These are phyloP conservation scores for Candida ponderosae DNA, from an alignment of 805 yeast genomes.

Conservation along the genomic window DNA sequence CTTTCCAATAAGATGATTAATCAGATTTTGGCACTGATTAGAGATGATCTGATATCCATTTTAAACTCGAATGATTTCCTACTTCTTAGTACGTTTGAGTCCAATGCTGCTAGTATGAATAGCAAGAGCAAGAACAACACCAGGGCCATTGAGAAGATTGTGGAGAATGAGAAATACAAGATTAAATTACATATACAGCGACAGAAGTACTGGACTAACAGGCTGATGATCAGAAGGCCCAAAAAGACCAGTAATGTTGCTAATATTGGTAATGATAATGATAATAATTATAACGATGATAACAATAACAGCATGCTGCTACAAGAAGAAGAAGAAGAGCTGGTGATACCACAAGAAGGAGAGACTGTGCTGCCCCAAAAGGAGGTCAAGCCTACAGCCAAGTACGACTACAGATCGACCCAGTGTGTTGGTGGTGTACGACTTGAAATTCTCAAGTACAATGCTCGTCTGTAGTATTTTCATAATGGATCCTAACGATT, in stretches of 20 bases:
- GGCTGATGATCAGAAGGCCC: neutral
- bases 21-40: neutral
- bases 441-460: neutral
- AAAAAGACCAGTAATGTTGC: too few species aligned
- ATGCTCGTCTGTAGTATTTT: too few species aligned
- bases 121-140: too few species aligned
- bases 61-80: too few species aligned
- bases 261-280: too few species aligned
- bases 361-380: too few species aligned
- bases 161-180: neutral
- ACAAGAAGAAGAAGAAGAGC: neutral
- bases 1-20: neutral
- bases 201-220: neutral
- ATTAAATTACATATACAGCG: too few species aligned
- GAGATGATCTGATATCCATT: neutral
- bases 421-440: neutral
- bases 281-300: too few species aligned
- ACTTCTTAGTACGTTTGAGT: too few species aligned
- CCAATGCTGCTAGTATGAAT: too few species aligned
- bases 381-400: neutral
- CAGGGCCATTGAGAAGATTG: neutral
- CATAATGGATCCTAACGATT: too few species aligned
- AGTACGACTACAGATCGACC: neutral
- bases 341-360: too few species aligned
- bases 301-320: neutral